These are phyloP conservation scores for Serendipita indica DNA, from an alignment of 768 basidiomycete genomes.

Conservation along the genomic window DNA sequence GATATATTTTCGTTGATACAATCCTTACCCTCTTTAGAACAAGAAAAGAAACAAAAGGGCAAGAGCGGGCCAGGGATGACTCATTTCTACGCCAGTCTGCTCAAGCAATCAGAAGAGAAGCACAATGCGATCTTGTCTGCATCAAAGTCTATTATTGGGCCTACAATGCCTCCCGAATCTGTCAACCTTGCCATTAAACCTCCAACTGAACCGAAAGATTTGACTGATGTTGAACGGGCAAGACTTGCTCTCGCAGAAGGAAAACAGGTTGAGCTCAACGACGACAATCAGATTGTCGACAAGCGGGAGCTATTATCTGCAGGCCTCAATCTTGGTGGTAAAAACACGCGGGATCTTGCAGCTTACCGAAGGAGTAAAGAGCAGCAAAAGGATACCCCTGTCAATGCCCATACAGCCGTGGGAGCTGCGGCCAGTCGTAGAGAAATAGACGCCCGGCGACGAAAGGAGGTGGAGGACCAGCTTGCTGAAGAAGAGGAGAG, in stretches of 20 bases:
- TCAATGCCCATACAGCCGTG: constrained; percentile 54
- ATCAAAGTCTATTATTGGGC: constrained; percentile 39
- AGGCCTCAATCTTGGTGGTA: constrained; percentile 78
- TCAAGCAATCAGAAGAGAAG: constrained; percentile 64
- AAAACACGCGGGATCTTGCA: constrained; percentile 62
- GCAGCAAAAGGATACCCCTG: constrained; percentile 21
- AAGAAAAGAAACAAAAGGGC: constrained; percentile 45
- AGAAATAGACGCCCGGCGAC: constrained; percentile 76
- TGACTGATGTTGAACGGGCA: constrained; percentile 58
- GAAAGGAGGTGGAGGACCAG: constrained; percentile 62
- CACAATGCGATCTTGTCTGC: constrained; percentile 84
- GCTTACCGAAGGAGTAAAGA: constrained; percentile 16
- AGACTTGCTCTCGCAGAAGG: constrained; percentile 55
- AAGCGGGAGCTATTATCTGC: constrained; percentile 83
- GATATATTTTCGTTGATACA: background rate
- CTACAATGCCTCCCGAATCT: constrained; percentile 34
- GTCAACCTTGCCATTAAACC: constrained; percentile 70
- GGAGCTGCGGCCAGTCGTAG: constrained; percentile 65
- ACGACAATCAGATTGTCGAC: constrained; percentile 95
- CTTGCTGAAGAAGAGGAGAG: constrained; percentile 60
- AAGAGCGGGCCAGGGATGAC: constrained; percentile 60
- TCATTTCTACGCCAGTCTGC: constrained; percentile 64
- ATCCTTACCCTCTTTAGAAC: constrained; percentile 23
- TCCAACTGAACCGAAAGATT: constrained; percentile 40
- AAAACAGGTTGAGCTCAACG: constrained; percentile 82